phyloP scores from a whole-genome alignment of 768 basidiomycete species.

The Pleurotus salmoneostramineus region DNA sequence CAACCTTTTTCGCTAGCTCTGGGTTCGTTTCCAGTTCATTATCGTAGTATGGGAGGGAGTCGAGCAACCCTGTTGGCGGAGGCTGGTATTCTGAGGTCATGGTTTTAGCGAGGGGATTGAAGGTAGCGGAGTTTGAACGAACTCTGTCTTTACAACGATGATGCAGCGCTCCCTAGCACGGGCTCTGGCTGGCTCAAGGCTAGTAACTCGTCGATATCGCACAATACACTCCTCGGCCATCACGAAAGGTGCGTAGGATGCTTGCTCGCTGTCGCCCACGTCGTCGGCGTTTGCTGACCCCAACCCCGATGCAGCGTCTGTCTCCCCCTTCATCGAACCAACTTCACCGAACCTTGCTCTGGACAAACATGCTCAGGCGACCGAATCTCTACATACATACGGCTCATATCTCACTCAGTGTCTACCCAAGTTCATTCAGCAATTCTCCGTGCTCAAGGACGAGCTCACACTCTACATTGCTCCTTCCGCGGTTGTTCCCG shows the following conservation, averaged over 20 bases:
- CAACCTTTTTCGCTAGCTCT: slow-evolving; percentile 68
- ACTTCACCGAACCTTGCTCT: slow-evolving; percentile 86
- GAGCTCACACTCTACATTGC: slow-evolving; percentile 88
- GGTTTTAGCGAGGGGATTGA: slow-evolving; percentile 10
- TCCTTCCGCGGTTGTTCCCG: slow-evolving; percentile 78
- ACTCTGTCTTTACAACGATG: slow-evolving; percentile 6
- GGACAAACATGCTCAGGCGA: slow-evolving; percentile 65
- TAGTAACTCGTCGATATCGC: slow-evolving; percentile 19
- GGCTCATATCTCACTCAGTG: slow-evolving; percentile 92
- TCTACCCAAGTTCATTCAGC: slow-evolving; percentile 96
- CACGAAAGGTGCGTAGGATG: slow-evolving; percentile 38
- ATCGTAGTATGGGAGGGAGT: slow-evolving; percentile 93
- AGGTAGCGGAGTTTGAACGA: slow-evolving; percentile 5
- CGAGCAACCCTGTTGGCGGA: slow-evolving; percentile 45
- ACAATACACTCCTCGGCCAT: slow-evolving; percentile 43
- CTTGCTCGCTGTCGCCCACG: neutral
- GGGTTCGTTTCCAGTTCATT: slow-evolving; percentile 83
- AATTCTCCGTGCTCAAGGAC: slow-evolving; percentile 96
- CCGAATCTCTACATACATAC: slow-evolving; percentile 82
- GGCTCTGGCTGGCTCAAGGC: slow-evolving; percentile 7
- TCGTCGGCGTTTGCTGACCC: neutral
- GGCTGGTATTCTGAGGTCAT: slow-evolving; percentile 16
- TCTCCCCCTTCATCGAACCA: slow-evolving; percentile 83
- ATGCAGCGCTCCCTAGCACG: slow-evolving; percentile 5
- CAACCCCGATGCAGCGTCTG: slow-evolving; percentile 40